Evolutionary conservation across 495 filamentous ascomycete species (phyloP), one percentile per base, ranked within the genome.

Genomic region (Copromyces sp.): DNA sequence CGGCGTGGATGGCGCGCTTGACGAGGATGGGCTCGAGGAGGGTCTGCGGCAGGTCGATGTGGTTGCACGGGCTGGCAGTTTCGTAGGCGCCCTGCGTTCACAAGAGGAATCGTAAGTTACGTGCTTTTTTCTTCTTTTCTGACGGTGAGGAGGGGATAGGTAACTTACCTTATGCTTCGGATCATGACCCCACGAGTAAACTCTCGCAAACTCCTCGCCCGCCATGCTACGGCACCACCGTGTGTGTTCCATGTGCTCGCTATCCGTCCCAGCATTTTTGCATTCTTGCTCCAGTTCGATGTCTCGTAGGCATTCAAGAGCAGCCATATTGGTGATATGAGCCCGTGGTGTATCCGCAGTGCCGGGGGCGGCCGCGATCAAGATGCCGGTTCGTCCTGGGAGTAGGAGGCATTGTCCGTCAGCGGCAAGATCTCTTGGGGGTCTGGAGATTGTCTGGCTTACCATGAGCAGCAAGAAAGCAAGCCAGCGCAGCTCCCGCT

Each of bases 211-310:
- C 73, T 89, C 87, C 68, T 85, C 84, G 11, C 87, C 87, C 9
- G 84, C 82, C 85, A 88, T 87, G 70, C 80, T 83, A 47, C 83
- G 83, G 73, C 84, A 86, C 86, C 86, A 89, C 20, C 87, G 78
- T 0, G 85, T 87, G 75, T 87, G 85, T 68, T 77, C 74, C 83
- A 88, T 86, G 70, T 81, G 76, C 59, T 81, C 72, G 9, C 82
- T 78, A 4, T 77, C 73, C 3, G 82, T 79, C 0, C 83, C 82
- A 14, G 82, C 73, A 17, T 76, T 71, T 9, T 79, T 38, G 45
- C 82, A 80, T 45, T 84, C 82, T 4, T 79, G 72, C 20, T 87
- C 84, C 0, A 87, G 79, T 5, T 82, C 86, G 68, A 87, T 85
- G 70, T 88, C 86, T 11, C 86, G 82, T 2, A 88, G 80, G 74